Conservation (phyloP, 352 stramenopile species). For the Globisporangium nodosum region DNA sequence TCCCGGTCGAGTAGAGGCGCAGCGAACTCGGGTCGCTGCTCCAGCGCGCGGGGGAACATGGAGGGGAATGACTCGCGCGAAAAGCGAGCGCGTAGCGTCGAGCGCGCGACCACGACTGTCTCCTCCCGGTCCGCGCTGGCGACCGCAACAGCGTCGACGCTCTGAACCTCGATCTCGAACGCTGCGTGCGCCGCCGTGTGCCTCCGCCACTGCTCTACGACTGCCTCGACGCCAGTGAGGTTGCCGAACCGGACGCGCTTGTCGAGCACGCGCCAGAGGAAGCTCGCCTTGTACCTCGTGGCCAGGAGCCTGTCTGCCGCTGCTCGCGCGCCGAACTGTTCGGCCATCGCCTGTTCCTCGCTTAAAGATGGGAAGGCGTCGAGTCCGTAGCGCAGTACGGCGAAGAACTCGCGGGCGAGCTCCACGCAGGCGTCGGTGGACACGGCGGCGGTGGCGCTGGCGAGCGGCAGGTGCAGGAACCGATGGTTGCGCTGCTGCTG, state of each 20-base stretch:
- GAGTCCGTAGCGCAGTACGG: neutral
- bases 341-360: neutral
- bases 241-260: conserved; percentile 7
- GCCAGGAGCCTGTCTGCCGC: neutral
- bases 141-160: neutral
- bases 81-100: conserved; percentile 5
- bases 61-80: conserved; percentile 5
- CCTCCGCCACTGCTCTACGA: conserved; percentile 18
- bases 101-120: conserved; percentile 7
- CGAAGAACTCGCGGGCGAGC: neutral
- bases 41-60: conserved; percentile 9
- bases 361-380: neutral
- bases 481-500: conserved; percentile 1
- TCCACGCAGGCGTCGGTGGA: neutral
- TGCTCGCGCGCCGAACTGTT: neutral
- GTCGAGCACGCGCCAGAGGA: conserved; percentile 15
- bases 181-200: conserved; percentile 16
- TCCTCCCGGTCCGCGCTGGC: conserved; percentile 1
- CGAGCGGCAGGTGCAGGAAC: neutral
- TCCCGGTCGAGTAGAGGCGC: conserved; percentile 6
- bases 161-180: conserved; percentile 7
- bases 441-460: neutral
- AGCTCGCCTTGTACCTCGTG: conserved; percentile 7
- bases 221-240: conserved; percentile 13
- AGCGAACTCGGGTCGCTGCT: neutral